Evolutionary conservation across 495 filamentous ascomycete species (phyloP).

Genomic region (Cercophora sp.): DNA sequence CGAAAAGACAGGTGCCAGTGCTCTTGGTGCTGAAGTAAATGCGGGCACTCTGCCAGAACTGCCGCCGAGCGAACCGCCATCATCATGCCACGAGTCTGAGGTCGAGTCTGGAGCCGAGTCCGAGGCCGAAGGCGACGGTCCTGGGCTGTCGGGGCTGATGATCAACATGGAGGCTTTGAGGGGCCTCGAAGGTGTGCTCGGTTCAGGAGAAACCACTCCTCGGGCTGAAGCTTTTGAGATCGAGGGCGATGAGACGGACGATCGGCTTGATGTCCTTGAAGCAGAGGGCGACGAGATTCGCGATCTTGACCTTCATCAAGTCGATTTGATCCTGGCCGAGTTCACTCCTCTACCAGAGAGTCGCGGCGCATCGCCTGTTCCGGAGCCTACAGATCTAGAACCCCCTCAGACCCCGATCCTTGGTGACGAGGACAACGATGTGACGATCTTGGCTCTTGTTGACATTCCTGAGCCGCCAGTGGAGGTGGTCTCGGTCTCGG

Average conservation of each 20-base stretch:
- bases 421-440: too few relatives aligned
- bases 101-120: too few relatives aligned
- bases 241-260: too few relatives aligned
- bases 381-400: neutral
- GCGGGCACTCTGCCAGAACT: slow-evolving; percentile 18
- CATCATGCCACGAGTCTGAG: too few relatives aligned
- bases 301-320: neutral
- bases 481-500: too few relatives aligned
- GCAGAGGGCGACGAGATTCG: neutral
- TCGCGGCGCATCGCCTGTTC: neutral
- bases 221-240: slow-evolving; percentile 15
- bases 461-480: too few relatives aligned
- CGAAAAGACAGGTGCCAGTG: slow-evolving; percentile 33
- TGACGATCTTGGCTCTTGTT: too few relatives aligned
- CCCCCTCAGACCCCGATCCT: too few relatives aligned
- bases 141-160: slow-evolving; percentile 20
- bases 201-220: slow-evolving; percentile 35
- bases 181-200: slow-evolving; percentile 19
- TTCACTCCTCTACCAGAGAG: slow-evolving; percentile 6
- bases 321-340: slow-evolving; percentile 4
- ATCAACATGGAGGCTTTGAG: slow-evolving; percentile 26
- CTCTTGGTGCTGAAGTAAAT: slow-evolving; percentile 7
- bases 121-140: too few relatives aligned
- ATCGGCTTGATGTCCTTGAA: neutral
- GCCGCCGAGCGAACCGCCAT: slow-evolving; percentile 32